Base-by-base conservation (phyloP, 176 grass and related monocot species). In the Tuctoria greenei region DNA sequence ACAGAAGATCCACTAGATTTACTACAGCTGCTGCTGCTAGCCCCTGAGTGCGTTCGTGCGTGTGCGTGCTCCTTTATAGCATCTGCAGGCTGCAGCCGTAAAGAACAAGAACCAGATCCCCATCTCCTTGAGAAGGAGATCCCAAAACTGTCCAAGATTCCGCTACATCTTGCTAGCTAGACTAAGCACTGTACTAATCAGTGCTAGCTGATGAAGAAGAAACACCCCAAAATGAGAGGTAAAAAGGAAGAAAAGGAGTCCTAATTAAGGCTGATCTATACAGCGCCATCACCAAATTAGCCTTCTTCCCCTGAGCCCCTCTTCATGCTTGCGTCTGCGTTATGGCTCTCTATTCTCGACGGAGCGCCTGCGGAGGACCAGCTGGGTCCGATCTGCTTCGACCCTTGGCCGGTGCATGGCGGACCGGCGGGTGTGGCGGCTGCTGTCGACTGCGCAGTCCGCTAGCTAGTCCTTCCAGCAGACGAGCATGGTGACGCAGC, bases 401-500 rank as follows among this genome's bases (percentile, higher is more conserved):
- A 11, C 40, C 31, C 16, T 8, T 47, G 52, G 24, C 59, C 25
- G 47, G 37, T 13, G n/a, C n/a, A n/a, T n/a, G 56, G 72, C 42
- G 23, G 43, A 12, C 21, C 55, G 55, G 55, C 7, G 52, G 52
- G 7, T 56, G 52, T 21, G 52, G 52, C 20, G 7, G 18, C 0
- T 56, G 52, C 52, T 56, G n/a, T 56, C 52, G n/a, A n/a, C n/a
- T 4, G n/a, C n/a, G 50, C 7, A 1, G 52, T 83, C 49, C 81
- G 86, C 71, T 85, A 83, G 86, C 71, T 85, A 91, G 67, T 96
- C 93, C 77, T 90, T 89, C 93, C 93, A 96, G 84, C 93, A 96
- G 47, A 92, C 85, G 66, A 96, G 93, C 93, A 96, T 96, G 81
- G 84, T 90, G 40, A 96, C 93, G 73, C 93, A 96, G 61, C 93